These are phyloP conservation scores for Rhododendron vialii DNA, from an alignment of 148 eudicot genomes.

Conservation along the genomic window DNA sequence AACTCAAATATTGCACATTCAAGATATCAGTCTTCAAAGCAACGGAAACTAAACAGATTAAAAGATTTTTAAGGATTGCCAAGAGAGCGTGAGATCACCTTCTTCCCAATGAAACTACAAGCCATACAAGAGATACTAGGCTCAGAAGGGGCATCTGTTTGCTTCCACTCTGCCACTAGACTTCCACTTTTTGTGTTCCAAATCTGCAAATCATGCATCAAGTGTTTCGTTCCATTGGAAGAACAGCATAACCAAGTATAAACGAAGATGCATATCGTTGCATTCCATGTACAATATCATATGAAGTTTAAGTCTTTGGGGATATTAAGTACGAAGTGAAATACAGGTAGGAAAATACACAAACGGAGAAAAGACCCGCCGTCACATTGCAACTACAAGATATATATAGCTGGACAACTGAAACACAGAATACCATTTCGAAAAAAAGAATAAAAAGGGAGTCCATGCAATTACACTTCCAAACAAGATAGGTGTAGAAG, in stretches of 20 bases:
- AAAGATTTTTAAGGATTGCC: neutral
- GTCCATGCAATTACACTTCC: neutral
- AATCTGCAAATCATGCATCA: slow-evolving; percentile 19
- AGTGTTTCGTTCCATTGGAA: neutral
- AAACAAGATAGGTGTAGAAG: neutral
- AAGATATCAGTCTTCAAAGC: neutral
- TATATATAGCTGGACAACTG: neutral
- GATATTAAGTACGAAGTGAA: too few species aligned
- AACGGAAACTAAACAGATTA: neutral
- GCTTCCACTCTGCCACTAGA: slow-evolving; percentile 26
- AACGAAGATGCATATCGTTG: neutral
- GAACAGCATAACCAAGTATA: neutral
- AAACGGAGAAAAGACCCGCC: too few species aligned
- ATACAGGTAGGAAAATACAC: too few species aligned
- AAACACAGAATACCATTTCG: neutral
- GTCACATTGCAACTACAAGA: neutral
- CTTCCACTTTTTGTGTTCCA: slow-evolving; percentile 31
- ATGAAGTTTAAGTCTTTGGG: neutral
- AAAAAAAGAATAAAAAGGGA: neutral
- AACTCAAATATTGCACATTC: neutral
- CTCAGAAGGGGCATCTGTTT: slow-evolving; percentile 10
- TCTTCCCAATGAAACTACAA: slow-evolving; percentile 27
- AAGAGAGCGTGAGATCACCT: slow-evolving; percentile 16
- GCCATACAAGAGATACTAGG: slow-evolving; percentile 28
- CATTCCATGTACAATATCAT: neutral